Conservation (phyloP, 75 land plant species). For the Adiantum capillusveneris region DNA sequence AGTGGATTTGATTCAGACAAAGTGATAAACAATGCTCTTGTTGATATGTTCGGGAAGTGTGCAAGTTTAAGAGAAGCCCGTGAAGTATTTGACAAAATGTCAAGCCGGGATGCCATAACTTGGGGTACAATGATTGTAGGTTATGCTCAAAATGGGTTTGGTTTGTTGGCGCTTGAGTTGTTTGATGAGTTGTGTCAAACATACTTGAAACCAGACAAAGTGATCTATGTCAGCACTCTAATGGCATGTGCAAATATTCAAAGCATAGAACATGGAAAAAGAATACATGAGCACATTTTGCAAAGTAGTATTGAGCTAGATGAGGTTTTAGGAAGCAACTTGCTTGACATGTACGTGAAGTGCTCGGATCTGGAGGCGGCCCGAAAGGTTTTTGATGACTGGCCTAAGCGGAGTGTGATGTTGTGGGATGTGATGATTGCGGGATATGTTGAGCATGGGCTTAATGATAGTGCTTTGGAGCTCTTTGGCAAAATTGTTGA, state of each 20-base stretch:
- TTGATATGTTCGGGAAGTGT: slow-evolving; percentile 20
- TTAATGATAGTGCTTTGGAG: slow-evolving; percentile 24
- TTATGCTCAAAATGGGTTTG: slow-evolving; percentile 16
- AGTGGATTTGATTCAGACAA: slow-evolving; percentile 12
- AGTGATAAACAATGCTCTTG: slow-evolving; percentile 23
- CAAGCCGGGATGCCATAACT: slow-evolving; percentile 8
- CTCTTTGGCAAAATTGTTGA: slow-evolving; percentile 25
- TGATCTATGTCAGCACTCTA: slow-evolving; percentile 14
- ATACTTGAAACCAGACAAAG: slow-evolving; percentile 4
- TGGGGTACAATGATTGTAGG: slow-evolving; percentile 35
- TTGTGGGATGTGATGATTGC: slow-evolving; percentile 57
- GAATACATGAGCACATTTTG: slow-evolving; percentile 14
- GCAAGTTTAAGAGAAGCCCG: slow-evolving; percentile 19
- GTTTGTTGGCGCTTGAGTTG: slow-evolving; percentile 13
- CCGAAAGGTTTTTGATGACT: slow-evolving; percentile 33
- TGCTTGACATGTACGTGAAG: slow-evolving; percentile 36
- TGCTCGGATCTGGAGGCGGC: slow-evolving; percentile 31
- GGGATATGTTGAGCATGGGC: slow-evolving; percentile 43
- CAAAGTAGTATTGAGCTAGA: slow-evolving; percentile 14
- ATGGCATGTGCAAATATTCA: slow-evolving; percentile 9
- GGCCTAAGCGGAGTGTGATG: slow-evolving; percentile 29
- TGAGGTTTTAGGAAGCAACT: slow-evolving; percentile 23
- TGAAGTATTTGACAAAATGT: slow-evolving; percentile 25
- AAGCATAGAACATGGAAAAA: slow-evolving; percentile 13
- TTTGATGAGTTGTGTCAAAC: slow-evolving; percentile 12